Evolutionary conservation across 2,329 filamentous ascomycete species (phyloP), one percentile per base, ranked within the genome.

Genomic region (Colletotrichum coccodes): DNA sequence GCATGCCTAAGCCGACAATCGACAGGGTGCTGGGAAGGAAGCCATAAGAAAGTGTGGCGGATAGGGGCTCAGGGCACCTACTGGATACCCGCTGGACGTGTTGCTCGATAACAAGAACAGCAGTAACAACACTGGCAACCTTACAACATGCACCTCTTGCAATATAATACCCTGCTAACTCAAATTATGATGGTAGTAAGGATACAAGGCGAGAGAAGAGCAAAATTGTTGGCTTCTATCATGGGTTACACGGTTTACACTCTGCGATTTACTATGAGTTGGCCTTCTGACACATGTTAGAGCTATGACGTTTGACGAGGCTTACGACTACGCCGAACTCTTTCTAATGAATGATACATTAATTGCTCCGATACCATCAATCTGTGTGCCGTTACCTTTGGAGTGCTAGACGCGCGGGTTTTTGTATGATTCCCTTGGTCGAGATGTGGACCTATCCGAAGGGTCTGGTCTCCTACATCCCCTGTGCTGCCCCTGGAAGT

Each of bases 161-260:
- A 83, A 90, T 92, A 88, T 90, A 91, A 91, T 91, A 90, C 85
- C 88, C 88, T 89, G 79, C 83, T 83, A 83, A 80, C 80, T 80
- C 75, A 74, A 74, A 73, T 46, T 64, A 73, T 78, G 71, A 80
- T 90, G 86, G 84, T 85, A 82, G 81, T 79, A 80, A 89, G 89
- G 90, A 91, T 91, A 92, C 89, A 91, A 90, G 85, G 87, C 86
- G 82, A 87, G 90, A 91, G 89, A 79, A 93, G 77, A 92, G 71
- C 23, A 47, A 75, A 74, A 64, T 42, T 71, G 68, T 74, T 76
- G 71, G 73, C 69, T 57, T 74, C 74, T 75, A 16, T 75, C 71
- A 76, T 65, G 71, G 75, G 74, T 72, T 73, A 72, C 72, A 66
- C 71, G 67, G 50, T 70, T 70, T 54, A 52, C 52, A 65, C 54